Percentiles rank a stretch among this genome's conserved stretches.
Evolutionary conservation across 495 filamentous ascomycete species (phyloP).

Genomic region (Niebla homalea): DNA sequence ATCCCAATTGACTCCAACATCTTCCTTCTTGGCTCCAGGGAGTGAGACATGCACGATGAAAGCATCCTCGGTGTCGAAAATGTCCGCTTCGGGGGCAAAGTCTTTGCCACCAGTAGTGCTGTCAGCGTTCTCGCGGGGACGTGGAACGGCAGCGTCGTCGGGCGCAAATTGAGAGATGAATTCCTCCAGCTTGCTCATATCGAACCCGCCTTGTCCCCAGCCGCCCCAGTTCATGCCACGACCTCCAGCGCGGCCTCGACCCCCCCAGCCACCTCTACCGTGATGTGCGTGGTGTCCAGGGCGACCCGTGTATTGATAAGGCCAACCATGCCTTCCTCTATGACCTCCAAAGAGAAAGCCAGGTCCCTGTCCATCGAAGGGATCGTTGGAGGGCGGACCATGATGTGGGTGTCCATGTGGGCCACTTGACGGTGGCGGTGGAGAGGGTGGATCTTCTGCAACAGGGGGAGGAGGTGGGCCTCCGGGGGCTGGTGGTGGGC

Average conservation of each 20-base stretch:
- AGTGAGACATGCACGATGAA: slow-evolving; percentile 61
- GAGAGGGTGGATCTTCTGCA: slow-evolving; percentile 13
- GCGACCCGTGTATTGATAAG: not conserved
- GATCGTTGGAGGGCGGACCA: slow-evolving; percentile 11
- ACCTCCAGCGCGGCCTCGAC: slow-evolving; percentile 12
- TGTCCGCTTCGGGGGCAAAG: slow-evolving; percentile 54
- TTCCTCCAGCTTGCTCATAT: slow-evolving; percentile 23
- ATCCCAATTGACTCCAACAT: slow-evolving; percentile 65
- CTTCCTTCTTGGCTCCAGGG: slow-evolving; percentile 64
- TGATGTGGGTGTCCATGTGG: slow-evolving; percentile 12
- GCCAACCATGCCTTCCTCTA: not conserved
- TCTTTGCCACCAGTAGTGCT: slow-evolving; percentile 26
- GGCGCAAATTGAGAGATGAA: slow-evolving; percentile 26
- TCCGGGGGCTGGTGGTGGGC: not conserved
- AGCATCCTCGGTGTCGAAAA: slow-evolving; percentile 51
- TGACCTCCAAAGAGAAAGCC: slow-evolving; percentile 2
- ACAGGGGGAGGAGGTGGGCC: slow-evolving; percentile 3
- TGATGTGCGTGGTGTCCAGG: slow-evolving; percentile 11
- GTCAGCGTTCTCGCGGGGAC: slow-evolving; percentile 15
- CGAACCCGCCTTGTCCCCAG: slow-evolving; percentile 18
- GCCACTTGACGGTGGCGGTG: slow-evolving; percentile 10
- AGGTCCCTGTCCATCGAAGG: slow-evolving; percentile 14
- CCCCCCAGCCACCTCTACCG: slow-evolving; percentile 4
- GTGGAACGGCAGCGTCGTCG: slow-evolving; percentile 13
- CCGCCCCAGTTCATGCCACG: slow-evolving; percentile 7